Percentiles rank a stretch among this genome's conserved stretches.
These are phyloP conservation scores for Murraya paniculata DNA, from an alignment of 345 rosid genomes.

Conservation along the genomic window DNA sequence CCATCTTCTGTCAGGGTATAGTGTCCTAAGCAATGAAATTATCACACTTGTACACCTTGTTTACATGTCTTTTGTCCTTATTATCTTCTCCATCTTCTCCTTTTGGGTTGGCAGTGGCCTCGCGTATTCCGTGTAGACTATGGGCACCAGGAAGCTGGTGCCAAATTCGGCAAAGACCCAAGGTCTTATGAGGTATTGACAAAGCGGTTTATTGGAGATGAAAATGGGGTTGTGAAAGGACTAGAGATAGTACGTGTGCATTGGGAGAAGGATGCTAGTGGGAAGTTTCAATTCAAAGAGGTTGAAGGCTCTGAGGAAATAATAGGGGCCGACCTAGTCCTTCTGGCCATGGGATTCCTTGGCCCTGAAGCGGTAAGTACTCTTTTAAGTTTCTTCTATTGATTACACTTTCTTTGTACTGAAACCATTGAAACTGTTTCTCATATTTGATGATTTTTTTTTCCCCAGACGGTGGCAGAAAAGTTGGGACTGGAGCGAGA, in stretches of 20 bases:
- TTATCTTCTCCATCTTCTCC: neutral
- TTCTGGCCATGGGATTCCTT: slow-evolving; percentile 97
- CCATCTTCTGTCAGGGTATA: neutral
- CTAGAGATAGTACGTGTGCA: slow-evolving; percentile 67
- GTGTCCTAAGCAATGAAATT: neutral
- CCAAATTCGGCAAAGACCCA: slow-evolving; percentile 91
- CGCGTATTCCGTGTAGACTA: slow-evolving; percentile 88
- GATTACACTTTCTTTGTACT: neutral
- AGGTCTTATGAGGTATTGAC: slow-evolving; percentile 90
- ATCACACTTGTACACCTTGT: neutral
- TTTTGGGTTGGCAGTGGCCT: slow-evolving; percentile 79
- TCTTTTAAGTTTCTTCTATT: neutral
- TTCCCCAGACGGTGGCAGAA: slow-evolving; percentile 58
- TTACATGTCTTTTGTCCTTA: neutral
- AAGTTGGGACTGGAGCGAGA: slow-evolving; percentile 86
- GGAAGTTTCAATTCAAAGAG: slow-evolving; percentile 83
- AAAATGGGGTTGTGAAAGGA: slow-evolving; percentile 73
- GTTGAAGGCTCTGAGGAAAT: slow-evolving; percentile 81
- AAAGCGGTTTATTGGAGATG: slow-evolving; percentile 86
- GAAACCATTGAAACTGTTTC: slow-evolving; percentile 6
- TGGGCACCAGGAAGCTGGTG: slow-evolving; percentile 91
- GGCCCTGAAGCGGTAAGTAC: slow-evolving; percentile 88
- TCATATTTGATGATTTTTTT: neutral
- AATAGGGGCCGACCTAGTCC: slow-evolving; percentile 81
- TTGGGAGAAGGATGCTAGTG: slow-evolving; percentile 93